Evolutionary conservation across 2,329 filamentous ascomycete genomes (phyloP).

Genomic region (Fusarium lyarnte): DNA sequence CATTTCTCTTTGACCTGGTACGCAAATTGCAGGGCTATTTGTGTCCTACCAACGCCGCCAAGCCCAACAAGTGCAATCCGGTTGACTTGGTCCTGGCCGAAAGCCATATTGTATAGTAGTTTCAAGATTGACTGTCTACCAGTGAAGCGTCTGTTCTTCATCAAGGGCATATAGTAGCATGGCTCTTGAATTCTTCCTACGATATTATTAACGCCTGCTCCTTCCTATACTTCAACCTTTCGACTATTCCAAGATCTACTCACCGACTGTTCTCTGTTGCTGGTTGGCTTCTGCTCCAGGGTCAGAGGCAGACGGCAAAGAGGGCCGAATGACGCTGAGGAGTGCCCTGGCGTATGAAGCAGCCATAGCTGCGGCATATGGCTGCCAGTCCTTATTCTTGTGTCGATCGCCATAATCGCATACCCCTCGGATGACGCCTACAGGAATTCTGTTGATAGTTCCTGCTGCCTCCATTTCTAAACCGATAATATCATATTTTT

Average conservation of each 20-base stretch:
- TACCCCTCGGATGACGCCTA: slow-evolving; percentile 46
- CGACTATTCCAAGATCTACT: not conserved
- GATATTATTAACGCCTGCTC: too few relatives aligned
- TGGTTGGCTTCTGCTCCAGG: accelerated
- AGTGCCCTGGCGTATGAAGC: slow-evolving; percentile 25
- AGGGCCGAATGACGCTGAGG: too few relatives aligned
- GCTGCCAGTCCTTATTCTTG: slow-evolving; percentile 49
- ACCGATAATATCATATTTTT: slow-evolving; percentile 44
- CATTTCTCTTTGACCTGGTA: slow-evolving; percentile 40
- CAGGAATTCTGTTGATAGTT: slow-evolving; percentile 40
- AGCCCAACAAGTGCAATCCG: too few relatives aligned
- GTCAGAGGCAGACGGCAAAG: not conserved
- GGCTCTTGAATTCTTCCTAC: too few relatives aligned
- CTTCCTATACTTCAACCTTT: not conserved
- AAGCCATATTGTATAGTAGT: too few relatives aligned
- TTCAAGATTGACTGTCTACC: too few relatives aligned
- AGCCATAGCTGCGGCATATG: slow-evolving; percentile 49
- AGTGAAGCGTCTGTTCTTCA: not conserved
- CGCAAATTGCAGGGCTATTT: too few relatives aligned
- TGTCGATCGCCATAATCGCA: slow-evolving; percentile 49
- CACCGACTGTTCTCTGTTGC: not conserved
- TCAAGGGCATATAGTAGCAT: not conserved
- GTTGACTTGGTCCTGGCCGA: too few relatives aligned
- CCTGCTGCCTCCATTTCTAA: slow-evolving; percentile 45
- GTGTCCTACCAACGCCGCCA: too few relatives aligned